phyloP scores from a whole-genome alignment of 345 rosid genomes.

The Eucalyptus paniculata region DNA sequence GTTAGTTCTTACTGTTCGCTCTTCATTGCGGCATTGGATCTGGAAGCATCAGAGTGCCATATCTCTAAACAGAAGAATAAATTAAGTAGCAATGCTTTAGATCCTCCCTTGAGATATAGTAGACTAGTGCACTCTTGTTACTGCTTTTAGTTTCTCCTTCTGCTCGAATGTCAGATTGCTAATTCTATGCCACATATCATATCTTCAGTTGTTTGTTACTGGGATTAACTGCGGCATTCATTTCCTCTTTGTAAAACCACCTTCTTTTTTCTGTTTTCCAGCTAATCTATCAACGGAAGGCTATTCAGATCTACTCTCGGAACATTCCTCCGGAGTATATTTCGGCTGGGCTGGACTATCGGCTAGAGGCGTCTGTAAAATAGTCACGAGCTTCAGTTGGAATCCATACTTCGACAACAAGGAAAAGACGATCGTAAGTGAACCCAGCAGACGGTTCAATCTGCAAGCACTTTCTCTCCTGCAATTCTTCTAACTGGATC shows the following conservation, averaged over 20 bases:
- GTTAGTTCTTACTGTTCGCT: background rate
- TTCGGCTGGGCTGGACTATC: conserved; percentile 88
- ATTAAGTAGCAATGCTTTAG: background rate
- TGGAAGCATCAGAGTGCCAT: background rate
- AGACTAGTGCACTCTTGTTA: background rate
- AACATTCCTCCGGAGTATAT: conserved; percentile 80
- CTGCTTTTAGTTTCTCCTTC: background rate
- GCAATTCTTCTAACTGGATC: background rate
- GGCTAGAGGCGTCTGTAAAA: conserved; percentile 58
- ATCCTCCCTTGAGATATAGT: background rate
- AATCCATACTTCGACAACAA: conserved; percentile 80
- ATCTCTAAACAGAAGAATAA: background rate
- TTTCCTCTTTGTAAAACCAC: background rate
- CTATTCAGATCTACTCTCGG: conserved; percentile 36
- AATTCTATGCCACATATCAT: background rate
- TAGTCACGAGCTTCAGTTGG: conserved; percentile 94
- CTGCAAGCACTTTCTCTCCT: background rate
- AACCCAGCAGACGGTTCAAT: background rate
- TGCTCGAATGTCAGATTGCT: background rate
- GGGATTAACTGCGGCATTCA: background rate
- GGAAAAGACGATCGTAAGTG: conserved; percentile 81
- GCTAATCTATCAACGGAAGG: conserved; percentile 82
- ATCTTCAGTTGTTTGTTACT: background rate
- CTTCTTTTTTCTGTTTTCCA: conserved; percentile 6
- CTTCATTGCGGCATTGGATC: background rate